Percentiles rank a stretch among this genome's conserved stretches.
Conservation (phyloP, 2,329 filamentous ascomycete species). For the Trichophyton schoenleinii region DNA sequence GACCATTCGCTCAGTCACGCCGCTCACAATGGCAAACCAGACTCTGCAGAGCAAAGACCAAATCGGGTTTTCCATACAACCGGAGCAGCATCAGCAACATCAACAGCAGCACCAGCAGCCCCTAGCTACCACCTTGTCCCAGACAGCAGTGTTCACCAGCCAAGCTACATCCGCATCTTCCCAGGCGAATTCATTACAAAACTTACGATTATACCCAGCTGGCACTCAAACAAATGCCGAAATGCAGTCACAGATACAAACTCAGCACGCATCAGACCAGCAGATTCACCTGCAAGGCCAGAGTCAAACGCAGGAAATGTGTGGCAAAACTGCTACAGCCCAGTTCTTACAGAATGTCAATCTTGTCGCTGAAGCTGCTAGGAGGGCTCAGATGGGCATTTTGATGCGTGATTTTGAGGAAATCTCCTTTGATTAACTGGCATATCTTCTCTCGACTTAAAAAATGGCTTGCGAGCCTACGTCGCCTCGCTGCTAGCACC, state of each 20-base stretch:
- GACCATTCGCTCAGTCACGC: too few relatives aligned
- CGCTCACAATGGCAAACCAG: neutral
- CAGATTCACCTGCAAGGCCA: neutral
- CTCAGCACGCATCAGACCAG: neutral
- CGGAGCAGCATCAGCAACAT: neutral
- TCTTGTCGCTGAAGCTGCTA: slow-evolving; percentile 82
- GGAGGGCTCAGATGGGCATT: slow-evolving; percentile 80
- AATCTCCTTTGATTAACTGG: slow-evolving; percentile 17
- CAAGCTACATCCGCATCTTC: neutral
- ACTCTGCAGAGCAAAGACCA: neutral
- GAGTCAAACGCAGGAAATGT: neutral
- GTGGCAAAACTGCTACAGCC: slow-evolving; percentile 30
- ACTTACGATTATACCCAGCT: neutral
- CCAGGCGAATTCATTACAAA: neutral
- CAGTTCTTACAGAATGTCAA: slow-evolving; percentile 69
- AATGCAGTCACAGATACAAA: neutral
- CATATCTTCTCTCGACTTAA: neutral
- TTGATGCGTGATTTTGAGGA: slow-evolving; percentile 69
- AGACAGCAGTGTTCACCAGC: neutral
- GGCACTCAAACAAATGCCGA: neutral
- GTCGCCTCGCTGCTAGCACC: neutral
- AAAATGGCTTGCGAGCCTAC: neutral
- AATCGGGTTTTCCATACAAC: neutral
- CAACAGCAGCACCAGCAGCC: neutral
- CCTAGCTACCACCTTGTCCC: too few relatives aligned